Evolutionary conservation across 1,284 basidiomycete species (phyloP).

Genomic region (Trametes versicolor): DNA sequence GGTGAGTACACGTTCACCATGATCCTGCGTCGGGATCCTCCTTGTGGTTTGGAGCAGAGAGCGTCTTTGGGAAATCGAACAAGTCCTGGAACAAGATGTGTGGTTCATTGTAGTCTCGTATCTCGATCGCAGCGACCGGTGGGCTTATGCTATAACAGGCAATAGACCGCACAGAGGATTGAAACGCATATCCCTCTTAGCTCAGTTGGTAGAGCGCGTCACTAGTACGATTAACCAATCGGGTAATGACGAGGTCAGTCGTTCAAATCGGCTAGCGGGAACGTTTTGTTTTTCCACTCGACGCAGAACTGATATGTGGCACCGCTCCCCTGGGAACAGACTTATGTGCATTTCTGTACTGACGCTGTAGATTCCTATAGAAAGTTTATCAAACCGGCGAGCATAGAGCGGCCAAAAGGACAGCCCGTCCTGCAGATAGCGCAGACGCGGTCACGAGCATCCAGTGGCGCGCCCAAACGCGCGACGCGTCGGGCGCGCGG

Average conservation of each 20-base stretch:
- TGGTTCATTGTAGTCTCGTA: too few species aligned
- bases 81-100: too few species aligned
- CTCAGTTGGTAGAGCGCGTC: slow-evolving; percentile 71
- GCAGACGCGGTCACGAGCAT: too few species aligned
- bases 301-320: too few species aligned
- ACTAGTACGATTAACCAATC: slow-evolving; percentile 44
- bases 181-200: slow-evolving; percentile 54
- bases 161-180: too few species aligned
- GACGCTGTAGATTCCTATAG: too few species aligned
- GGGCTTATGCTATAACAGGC: too few species aligned
- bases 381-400: too few species aligned
- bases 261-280: slow-evolving; percentile 63
- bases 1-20: slow-evolving; percentile 22
- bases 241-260: slow-evolving; percentile 61
- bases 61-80: not conserved
- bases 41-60: not conserved
- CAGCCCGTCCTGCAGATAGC: too few species aligned
- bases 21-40: not conserved
- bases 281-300: slow-evolving; percentile 27
- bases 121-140: not conserved
- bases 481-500: too few species aligned
- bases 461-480: too few species aligned
- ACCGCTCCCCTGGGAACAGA: not conserved
- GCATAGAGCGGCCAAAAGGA: too few species aligned
- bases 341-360: not conserved